Conservation (phyloP, 2,329 filamentous ascomycete genomes). For the Cercospora sojina region DNA sequence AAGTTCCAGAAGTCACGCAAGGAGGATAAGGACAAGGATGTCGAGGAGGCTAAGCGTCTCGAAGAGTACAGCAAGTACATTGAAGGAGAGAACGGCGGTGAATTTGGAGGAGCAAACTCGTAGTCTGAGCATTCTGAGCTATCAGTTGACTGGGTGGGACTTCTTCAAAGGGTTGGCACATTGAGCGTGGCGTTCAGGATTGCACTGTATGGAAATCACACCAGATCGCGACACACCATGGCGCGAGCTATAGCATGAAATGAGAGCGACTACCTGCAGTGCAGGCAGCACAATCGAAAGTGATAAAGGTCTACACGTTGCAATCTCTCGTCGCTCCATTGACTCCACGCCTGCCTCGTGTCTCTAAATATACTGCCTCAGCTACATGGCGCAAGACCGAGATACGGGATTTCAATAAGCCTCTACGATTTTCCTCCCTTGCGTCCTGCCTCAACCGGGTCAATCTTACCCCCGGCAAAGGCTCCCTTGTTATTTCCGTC, state of each 20-base stretch:
- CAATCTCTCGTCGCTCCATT: neutral
- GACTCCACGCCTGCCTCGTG: neutral
- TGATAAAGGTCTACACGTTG: neutral
- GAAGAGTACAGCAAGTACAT: slow-evolving; percentile 31
- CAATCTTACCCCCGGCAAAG: slow-evolving; percentile 27
- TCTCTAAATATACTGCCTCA: neutral
- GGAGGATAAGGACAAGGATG: slow-evolving; percentile 30
- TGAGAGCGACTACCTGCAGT: neutral
- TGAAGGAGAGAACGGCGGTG: slow-evolving; percentile 20
- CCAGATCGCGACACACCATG: neutral
- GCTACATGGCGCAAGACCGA: neutral
- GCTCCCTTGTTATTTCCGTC: slow-evolving; percentile 27
- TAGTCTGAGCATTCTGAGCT: neutral
- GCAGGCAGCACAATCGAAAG: neutral
- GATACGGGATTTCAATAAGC: neutral
- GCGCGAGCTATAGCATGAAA: neutral
- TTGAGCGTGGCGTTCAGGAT: neutral
- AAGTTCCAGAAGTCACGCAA: slow-evolving; percentile 65
- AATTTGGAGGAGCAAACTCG: neutral
- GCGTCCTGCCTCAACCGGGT: slow-evolving; percentile 18
- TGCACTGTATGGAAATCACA: neutral
- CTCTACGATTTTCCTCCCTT: slow-evolving; percentile 19
- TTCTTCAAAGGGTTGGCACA: too few relatives aligned
- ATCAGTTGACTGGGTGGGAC: too few relatives aligned
- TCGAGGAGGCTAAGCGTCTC: slow-evolving; percentile 26